Percentiles rank a stretch among this genome's conserved stretches.
Evolutionary conservation across 495 filamentous ascomycete genomes (phyloP).

Genomic region (Elasticomyces elasticus): DNA sequence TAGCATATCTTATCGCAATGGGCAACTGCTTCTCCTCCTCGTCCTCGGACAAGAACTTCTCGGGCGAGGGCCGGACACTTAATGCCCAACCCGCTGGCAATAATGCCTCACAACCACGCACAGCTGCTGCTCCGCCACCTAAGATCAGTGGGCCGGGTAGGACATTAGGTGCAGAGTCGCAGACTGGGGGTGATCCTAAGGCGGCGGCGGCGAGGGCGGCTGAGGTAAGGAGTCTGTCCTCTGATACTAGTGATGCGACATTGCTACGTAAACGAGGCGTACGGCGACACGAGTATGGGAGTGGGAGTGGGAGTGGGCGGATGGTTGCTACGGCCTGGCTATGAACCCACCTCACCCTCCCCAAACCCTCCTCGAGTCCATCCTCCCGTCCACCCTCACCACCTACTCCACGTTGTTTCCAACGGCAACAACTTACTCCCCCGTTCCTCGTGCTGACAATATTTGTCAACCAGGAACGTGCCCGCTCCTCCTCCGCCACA

Average conservation of each 20-base stretch:
- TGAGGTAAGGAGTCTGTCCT: slow-evolving; percentile 21
- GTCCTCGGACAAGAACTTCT: slow-evolving; percentile 19
- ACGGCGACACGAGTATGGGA: too few relatives aligned
- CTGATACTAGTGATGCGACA: too few relatives aligned
- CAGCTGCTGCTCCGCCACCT: slow-evolving; percentile 13
- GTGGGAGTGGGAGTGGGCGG: slow-evolving; percentile 3
- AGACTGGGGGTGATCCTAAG: slow-evolving; percentile 13
- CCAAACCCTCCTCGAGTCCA: too few relatives aligned
- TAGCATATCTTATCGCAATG: slow-evolving; percentile 11
- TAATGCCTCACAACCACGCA: slow-evolving; percentile 5
- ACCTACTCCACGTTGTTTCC: too few relatives aligned
- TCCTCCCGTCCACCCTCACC: too few relatives aligned
- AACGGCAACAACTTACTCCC: too few relatives aligned
- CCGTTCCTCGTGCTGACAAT: not conserved
- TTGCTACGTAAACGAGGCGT: too few relatives aligned
- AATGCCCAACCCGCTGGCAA: slow-evolving; percentile 10
- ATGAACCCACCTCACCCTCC: slow-evolving; percentile 1
- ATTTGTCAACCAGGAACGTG: slow-evolving; percentile 12
- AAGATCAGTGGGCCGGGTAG: slow-evolving; percentile 9
- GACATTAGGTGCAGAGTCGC: slow-evolving; percentile 11
- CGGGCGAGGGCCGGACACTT: slow-evolving; percentile 22
- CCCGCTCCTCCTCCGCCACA: slow-evolving; percentile 1
- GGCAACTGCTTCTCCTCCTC: slow-evolving; percentile 24
- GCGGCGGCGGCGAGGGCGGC: slow-evolving; percentile 23
- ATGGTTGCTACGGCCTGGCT: slow-evolving; percentile 18